A percentile compares a stretch with the other conserved stretches of the same genome.
phyloP scores from a whole-genome alignment of 2,329 filamentous ascomycete genomes.

The Aureobasidium subglaciale region DNA sequence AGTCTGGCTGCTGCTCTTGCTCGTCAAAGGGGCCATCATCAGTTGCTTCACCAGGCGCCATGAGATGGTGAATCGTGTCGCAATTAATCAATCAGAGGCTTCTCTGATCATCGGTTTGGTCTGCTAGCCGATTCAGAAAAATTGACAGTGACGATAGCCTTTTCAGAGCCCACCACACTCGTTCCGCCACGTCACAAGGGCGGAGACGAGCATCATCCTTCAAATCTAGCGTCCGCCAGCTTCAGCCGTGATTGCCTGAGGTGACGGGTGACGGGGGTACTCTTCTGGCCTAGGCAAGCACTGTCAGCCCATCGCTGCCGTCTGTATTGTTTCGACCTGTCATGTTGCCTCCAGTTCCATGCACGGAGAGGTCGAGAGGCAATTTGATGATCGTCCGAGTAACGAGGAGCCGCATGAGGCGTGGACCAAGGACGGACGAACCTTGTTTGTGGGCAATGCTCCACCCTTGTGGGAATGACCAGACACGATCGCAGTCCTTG shows the following conservation, averaged over 20 bases:
- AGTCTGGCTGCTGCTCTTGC: neutral
- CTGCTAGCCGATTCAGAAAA: constrained; percentile 11
- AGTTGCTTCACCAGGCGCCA: neutral
- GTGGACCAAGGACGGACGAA: constrained; percentile 16
- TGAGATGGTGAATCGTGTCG: neutral
- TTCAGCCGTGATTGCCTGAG: constrained; percentile 19
- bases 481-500: constrained; percentile 29
- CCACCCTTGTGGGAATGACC: constrained; percentile 19
- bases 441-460: neutral
- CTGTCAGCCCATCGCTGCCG: constrained; percentile 7
- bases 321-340: neutral
- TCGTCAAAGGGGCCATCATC: neutral
- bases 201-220: constrained; percentile 39
- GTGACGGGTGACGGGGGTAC: constrained; percentile 20
- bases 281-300: constrained; percentile 5
- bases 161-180: constrained; percentile 26
- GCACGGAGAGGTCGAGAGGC: neutral
- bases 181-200: constrained; percentile 47
- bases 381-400: constrained; percentile 27
- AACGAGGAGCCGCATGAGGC: constrained; percentile 28
- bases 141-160: constrained; percentile 21
- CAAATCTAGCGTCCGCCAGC: constrained; percentile 39
- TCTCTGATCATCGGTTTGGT: constrained; percentile 5
- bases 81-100: neutral
- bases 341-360: neutral